Percentiles rank a stretch among this genome's conserved stretches.
Evolutionary conservation across 495 filamentous ascomycete species (phyloP).

Genomic region (Durotheca rogersii): DNA sequence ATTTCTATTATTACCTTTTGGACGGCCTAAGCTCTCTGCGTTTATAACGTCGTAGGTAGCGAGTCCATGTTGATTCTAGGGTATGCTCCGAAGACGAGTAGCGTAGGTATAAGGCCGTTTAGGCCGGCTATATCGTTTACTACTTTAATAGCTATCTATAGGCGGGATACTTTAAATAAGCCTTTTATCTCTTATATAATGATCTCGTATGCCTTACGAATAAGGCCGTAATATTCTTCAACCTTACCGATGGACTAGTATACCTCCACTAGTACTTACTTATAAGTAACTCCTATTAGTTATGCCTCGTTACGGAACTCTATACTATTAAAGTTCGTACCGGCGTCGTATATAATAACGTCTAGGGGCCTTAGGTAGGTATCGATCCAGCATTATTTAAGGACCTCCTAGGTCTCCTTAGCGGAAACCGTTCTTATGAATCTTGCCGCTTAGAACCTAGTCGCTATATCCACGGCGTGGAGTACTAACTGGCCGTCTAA

Average conservation of each 20-base stretch:
- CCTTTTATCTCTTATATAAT: conserved; percentile 16
- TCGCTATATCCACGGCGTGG: conserved; percentile 6
- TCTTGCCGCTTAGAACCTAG: conserved; percentile 15
- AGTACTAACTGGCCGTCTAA: conserved; percentile 13
- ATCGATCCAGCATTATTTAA: conserved; percentile 32
- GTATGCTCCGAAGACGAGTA: no score
- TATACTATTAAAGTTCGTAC: conserved; percentile 31
- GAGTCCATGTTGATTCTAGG: no score
- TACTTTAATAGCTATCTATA: conserved; percentile 34
- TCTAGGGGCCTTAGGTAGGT: conserved; percentile 32
- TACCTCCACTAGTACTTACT: conserved; percentile 25
- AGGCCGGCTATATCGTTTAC: conserved; percentile 27
- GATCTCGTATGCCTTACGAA: conserved; percentile 29
- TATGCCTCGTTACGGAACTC: conserved; percentile 25
- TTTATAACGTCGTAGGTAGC: no score
- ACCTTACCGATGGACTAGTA: conserved; percentile 29
- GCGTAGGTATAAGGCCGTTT: no score
- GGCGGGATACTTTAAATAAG: background rate
- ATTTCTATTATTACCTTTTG: conserved; percentile 25
- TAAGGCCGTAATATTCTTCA: no score
- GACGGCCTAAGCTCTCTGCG: no score
- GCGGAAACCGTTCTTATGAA: conserved; percentile 17
- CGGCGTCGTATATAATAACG: conserved; percentile 20
- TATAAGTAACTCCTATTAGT: conserved; percentile 2
- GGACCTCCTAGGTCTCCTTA: conserved; percentile 25